Evolutionary conservation across 805 yeast genomes (phyloP).

Genomic region (Dipodascopsis uninucleata): DNA sequence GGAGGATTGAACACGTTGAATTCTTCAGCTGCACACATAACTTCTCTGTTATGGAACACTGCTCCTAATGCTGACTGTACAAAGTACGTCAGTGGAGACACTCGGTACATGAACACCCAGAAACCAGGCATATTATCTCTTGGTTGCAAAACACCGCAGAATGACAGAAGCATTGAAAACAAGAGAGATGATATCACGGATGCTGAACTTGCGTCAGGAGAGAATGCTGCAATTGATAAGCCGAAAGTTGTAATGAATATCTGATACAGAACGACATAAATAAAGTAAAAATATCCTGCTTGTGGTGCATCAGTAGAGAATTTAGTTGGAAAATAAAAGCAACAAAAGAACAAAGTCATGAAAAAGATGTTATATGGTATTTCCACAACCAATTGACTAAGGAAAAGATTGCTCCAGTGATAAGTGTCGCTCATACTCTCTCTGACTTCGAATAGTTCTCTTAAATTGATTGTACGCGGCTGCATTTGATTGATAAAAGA

Average conservation of each 20-base stretch:
- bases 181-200: conserved; percentile 55
- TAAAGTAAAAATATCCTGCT: conserved; percentile 43
- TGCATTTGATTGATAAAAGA: conserved; percentile 59
- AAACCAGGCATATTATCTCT: conserved; percentile 62
- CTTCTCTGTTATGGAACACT: conserved; percentile 49
- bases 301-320: conserved; percentile 40
- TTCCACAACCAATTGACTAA: conserved; percentile 55
- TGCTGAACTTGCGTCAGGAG: conserved; percentile 68
- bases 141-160: conserved; percentile 68
- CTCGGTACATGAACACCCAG: conserved; percentile 80
- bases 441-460: conserved; percentile 64
- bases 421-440: conserved; percentile 67
- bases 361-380: conserved; percentile 53
- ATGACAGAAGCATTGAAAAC: conserved; percentile 55
- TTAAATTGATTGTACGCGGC: conserved; percentile 52
- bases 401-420: conserved; percentile 59
- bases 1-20: conserved; percentile 52
- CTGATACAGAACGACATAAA: conserved; percentile 50
- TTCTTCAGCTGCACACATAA: conserved; percentile 50
- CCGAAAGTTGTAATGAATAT: conserved; percentile 51
- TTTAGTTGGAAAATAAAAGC: conserved; percentile 50
- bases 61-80: conserved; percentile 51
- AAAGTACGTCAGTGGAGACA: conserved; percentile 66
- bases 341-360: conserved; percentile 51
- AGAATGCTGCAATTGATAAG: conserved; percentile 50